Evolutionary conservation across 192 early-diverging fungal species (phyloP), one percentile per base, ranked within the genome.

Genomic region (Coemansia pectinata): DNA sequence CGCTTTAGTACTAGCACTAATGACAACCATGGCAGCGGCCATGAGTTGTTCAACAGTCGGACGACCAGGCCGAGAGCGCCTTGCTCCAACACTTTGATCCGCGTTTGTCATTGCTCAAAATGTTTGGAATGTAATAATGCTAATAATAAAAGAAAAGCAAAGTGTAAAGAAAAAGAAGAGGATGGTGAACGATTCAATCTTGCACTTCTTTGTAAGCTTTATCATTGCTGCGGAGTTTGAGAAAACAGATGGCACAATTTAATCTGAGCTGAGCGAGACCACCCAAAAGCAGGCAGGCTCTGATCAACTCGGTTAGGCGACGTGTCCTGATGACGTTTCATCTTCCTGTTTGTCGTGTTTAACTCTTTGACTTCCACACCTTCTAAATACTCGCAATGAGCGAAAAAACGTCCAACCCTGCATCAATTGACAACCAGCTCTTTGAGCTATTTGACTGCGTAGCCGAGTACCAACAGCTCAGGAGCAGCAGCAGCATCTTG

Each of bases 391-490:
- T 9, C 7, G 2, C n/a, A 50, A 50, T 50, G 47, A 50, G 19
- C 7, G 47, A 50, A 21, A 50, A 21, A 3, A 2, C 9, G 2
- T n/a, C 47, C 5, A 50, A 23, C 47, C 47, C 47, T 50, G 55
- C 55, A 58, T 58, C 15, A 14, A 7, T 68, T 4, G 75, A 83
- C 62, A 31, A 41, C 25, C 23, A 47, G 29, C 55, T 78, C 40
- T 57, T 83, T 7, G 36, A 47, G 55, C 31, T 70, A n/a, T 64
- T 83, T 39, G 81, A 74, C 19, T 21, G 3, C 11, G 25, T 78
- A 14, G 61, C 59, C 25, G 63, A 83, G 67, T 83, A 83, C 70
- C 81, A 72, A 47, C 44, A 31, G 14, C 19, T 69, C 11, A 66
- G 73, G 9, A 59, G 45, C 19, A 11, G 44, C 10, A 66, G 50